phyloP scores from a whole-genome alignment of 2,329 filamentous ascomycete genomes.

The Stachybotrys chlorohalonatus region DNA sequence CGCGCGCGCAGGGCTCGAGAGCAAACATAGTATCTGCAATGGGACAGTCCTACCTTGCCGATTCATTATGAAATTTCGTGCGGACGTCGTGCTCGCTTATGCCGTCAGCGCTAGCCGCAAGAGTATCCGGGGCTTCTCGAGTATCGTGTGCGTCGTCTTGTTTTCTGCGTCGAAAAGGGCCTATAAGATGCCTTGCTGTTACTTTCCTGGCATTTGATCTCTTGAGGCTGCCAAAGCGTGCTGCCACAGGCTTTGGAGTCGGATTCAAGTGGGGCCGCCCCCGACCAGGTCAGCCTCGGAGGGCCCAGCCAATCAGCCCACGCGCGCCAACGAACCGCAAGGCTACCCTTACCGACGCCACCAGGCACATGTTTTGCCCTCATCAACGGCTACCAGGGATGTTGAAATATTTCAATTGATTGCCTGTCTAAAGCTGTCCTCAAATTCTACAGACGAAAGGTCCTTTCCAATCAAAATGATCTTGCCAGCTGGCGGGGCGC shows the following conservation, averaged over 20 bases:
- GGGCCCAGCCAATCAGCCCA: slow-evolving; percentile 14
- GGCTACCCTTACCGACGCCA: too few relatives aligned
- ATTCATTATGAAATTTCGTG: slow-evolving; percentile 40
- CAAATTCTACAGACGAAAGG: slow-evolving; percentile 42
- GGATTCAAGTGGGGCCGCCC: slow-evolving; percentile 30
- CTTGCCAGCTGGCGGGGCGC: slow-evolving; percentile 35
- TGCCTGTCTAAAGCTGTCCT: slow-evolving; percentile 28
- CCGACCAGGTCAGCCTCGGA: slow-evolving; percentile 13
- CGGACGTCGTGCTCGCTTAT: neutral
- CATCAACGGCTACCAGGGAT: too few relatives aligned
- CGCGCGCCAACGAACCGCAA: neutral
- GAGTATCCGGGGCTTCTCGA: slow-evolving; percentile 7
- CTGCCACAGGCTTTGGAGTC: slow-evolving; percentile 6
- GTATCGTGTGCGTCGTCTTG: slow-evolving; percentile 5
- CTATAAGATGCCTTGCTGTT: slow-evolving; percentile 2
- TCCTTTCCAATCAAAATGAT: slow-evolving; percentile 55
- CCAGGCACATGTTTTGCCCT: neutral
- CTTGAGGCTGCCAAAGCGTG: neutral
- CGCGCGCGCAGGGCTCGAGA: neutral
- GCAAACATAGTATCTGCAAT: neutral
- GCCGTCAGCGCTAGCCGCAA: slow-evolving; percentile 2
- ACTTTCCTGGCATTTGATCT: slow-evolving; percentile 1
- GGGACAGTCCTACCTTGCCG: slow-evolving; percentile 43
- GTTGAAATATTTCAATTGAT: slow-evolving; percentile 8
- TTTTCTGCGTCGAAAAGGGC: neutral